These are phyloP conservation scores for Saccharomyces hybrid DNA, from an alignment of 1,139 yeast species.

Conservation along the genomic window DNA sequence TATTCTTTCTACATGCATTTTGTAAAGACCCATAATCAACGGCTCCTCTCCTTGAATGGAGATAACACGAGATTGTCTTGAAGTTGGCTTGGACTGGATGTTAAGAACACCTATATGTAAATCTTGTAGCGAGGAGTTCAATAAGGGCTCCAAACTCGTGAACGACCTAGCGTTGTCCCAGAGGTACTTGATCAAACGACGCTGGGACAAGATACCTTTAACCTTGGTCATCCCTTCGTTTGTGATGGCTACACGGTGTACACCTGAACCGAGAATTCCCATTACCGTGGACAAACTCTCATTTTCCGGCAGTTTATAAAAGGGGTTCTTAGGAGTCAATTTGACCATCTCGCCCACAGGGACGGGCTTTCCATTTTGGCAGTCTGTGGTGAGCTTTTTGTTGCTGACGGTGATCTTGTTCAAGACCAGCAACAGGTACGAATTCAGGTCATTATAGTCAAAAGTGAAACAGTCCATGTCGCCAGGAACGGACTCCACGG, in stretches of 20 bases:
- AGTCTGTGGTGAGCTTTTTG: slow-evolving; percentile 27
- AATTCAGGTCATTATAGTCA: slow-evolving; percentile 85
- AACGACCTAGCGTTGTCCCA: slow-evolving; percentile 91
- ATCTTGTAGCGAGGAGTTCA: slow-evolving; percentile 46
- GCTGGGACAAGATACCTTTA: slow-evolving; percentile 79
- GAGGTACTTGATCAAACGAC: slow-evolving; percentile 70
- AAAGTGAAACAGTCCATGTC: slow-evolving; percentile 70
- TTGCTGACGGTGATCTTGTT: slow-evolving; percentile 48
- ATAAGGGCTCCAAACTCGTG: slow-evolving; percentile 65
- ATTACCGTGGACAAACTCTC: slow-evolving; percentile 68
- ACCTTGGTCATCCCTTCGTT: slow-evolving; percentile 43
- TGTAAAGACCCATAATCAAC: slow-evolving; percentile 74
- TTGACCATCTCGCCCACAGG: slow-evolving; percentile 34
- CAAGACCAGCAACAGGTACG: slow-evolving; percentile 68
- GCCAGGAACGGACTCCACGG: slow-evolving; percentile 51
- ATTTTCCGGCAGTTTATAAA: slow-evolving; percentile 61
- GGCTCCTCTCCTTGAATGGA: slow-evolving; percentile 80
- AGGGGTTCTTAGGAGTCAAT: slow-evolving; percentile 81
- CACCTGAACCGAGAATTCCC: slow-evolving; percentile 85
- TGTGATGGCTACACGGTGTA: slow-evolving; percentile 83
- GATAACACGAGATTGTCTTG: slow-evolving; percentile 44
- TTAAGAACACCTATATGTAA: slow-evolving; percentile 30
- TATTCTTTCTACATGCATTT: slow-evolving; percentile 78
- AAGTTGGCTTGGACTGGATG: slow-evolving; percentile 25
- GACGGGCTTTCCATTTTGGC: slow-evolving; percentile 31